phyloP scores from a whole-genome alignment of 2,329 filamentous ascomycete genomes.

The Verticillium tricorpus region DNA sequence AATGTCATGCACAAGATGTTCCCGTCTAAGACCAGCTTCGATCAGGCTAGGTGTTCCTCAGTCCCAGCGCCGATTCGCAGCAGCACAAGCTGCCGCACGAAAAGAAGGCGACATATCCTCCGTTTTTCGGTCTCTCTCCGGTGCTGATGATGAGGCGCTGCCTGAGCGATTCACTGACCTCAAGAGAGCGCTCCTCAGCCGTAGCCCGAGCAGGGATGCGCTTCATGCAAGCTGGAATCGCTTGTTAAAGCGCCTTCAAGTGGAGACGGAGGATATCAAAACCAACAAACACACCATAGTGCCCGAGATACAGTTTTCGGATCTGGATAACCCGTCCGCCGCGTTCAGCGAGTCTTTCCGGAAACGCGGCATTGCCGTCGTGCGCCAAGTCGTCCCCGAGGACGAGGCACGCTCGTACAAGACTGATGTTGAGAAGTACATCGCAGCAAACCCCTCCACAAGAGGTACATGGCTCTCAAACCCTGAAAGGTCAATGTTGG shows the following conservation, averaged over 20 bases:
- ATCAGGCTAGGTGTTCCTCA: not conserved
- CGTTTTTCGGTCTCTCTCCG: slow-evolving; percentile 56
- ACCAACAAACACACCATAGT: slow-evolving; percentile 41
- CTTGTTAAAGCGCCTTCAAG: slow-evolving; percentile 37
- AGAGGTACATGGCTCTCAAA: slow-evolving; percentile 30
- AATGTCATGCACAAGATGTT: not conserved
- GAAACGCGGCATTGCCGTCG: slow-evolving; percentile 58
- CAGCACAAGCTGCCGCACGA: slow-evolving; percentile 24
- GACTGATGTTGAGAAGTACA: slow-evolving; percentile 59
- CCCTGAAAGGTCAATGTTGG: not conserved
- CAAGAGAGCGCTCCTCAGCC: slow-evolving; percentile 50
- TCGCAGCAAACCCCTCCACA: slow-evolving; percentile 57
- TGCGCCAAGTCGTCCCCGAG: slow-evolving; percentile 61
- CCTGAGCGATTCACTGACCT: slow-evolving; percentile 52
- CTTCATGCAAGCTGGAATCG: slow-evolving; percentile 44
- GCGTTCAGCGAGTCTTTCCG: slow-evolving; percentile 23
- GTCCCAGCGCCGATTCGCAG: not conserved
- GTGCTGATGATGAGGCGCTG: slow-evolving; percentile 36
- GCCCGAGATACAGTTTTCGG: slow-evolving; percentile 45
- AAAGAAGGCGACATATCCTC: slow-evolving; percentile 60
- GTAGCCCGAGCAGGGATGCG: slow-evolving; percentile 15
- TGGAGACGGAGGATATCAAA: slow-evolving; percentile 44
- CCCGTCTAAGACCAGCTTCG: not conserved
- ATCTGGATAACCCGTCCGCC: slow-evolving; percentile 26
- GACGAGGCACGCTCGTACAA: slow-evolving; percentile 62